Base-by-base conservation (phyloP, 179 eudicot species). In the Patellifolia procumbens region DNA sequence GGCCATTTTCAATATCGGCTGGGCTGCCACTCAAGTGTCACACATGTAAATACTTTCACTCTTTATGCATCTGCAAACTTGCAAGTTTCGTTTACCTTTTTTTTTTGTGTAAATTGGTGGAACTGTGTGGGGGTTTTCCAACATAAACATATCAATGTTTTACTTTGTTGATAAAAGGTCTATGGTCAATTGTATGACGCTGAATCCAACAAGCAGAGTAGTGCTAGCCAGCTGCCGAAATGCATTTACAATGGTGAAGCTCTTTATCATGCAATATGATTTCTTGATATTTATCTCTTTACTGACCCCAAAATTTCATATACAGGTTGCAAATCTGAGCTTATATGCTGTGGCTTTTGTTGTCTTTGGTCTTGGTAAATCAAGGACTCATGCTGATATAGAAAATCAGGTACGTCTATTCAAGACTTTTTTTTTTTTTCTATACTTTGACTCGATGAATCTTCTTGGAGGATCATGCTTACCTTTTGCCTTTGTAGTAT, bases 11-110 rank as follows among this genome's bases (percentile, higher is more conserved):
- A 94, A 92, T 64, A 82, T 89, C 53, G 98, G 98, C 24, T 94
- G 98, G 98, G 97, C 98, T 80, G 92, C 91, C 60, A 88, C 96
- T 69, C 98, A 94, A 87, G 97, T 94, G 70, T 92, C 98, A 73
- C 98, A 94, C 88, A 90, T 94, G 98, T 94, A 91, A 89, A 68
- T 8, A 77, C 73, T 45, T 19, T 48, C 69, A 43, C 62, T 68
- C 46, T 24, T 62, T 63, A 20, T 56, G 56, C 52, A 16, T 39
- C 20, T 55, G 35, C 39, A 43, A 76, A 35, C 35, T 39, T 48
- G 10, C 74, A 62, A 74, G 29, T 35, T 49, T 60, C n/a, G 24
- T 19, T 0, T 42, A n/a, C 12, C n/a, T 60, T 53, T 29, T 24
- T 10, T 52, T 15, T 17, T 15, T 6, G 9, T 4, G 10, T 17